Evolutionary conservation across 495 filamentous ascomycete species (phyloP), one percentile per base, ranked within the genome.

Genomic region (Xylaria intraflava): DNA sequence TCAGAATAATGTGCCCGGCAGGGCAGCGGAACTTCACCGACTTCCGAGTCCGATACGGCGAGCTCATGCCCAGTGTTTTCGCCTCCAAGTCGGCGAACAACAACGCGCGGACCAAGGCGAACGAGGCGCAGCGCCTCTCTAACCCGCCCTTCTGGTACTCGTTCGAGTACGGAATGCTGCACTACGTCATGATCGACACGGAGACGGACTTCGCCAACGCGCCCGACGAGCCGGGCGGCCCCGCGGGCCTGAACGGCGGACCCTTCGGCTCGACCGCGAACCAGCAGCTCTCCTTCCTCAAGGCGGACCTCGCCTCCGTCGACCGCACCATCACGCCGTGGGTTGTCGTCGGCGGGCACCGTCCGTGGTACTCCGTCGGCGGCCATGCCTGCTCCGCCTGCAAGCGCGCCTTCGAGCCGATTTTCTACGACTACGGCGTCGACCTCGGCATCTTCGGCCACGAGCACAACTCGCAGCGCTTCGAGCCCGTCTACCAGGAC

Each of bases 131-230:
- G 5, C 38, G 53, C 23, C 71, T 81, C 3, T 67, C 81, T 3
- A 76, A 79, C 26, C 81, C 81, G 1, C 81, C 81, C 0, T 83
- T 83, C 68, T 83, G 80, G 80, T 83, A 81, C 64, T 82, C 79
- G 0, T 83, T 83, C 63, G 79, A 83, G 44, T 81, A 82, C 67
- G 80, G 80, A 56, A 77, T 81, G 73, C 71, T 70, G 6, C 80
- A 83, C 65, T 62, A 78, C 46, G 65, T 72, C 33, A 78, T 79
- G 76, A 72, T 82, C 62, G 67, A 83, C 69, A 81, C 76, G 1
- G 78, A 82, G 42, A 82, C 80, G 17, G 79, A 79, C 59, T 72
- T 77, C 40, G 42, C 65, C 20, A 41, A 69, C 43, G 77, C 74
- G 19, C 73, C 75, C 10, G 75, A 77, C 55, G 64, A 59, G 2